Base-by-base conservation (phyloP, 805 yeast genomes). In the Zygotorulaspora florentina region DNA sequence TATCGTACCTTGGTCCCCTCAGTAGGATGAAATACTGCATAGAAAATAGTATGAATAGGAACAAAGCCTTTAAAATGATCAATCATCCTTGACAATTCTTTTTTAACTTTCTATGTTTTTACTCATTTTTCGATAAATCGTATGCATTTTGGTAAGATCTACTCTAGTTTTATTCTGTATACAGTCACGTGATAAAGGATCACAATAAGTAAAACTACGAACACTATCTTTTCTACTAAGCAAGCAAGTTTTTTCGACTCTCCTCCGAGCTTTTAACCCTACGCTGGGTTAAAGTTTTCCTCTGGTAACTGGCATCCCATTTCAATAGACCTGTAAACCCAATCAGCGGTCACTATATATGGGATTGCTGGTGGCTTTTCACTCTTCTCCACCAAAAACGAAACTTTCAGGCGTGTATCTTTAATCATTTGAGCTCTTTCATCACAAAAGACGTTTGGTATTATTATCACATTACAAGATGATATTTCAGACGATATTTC, bases 1-100 rank as follows among this genome's bases (percentile, higher is more conserved):
- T 85, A 86, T 4, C 86, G 76, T 5, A 91, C 90, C 66, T 89
- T 88, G 0, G 98, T 84, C 1, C 99, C 99, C 58, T 89, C 96
- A 0, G 93, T 86, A 0, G 97, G 97, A 58, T 93, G 97, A 66
- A 93, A 93, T 0, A 87, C 87, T 0, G 96, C 81, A 64, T 87
- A 93, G 64, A 93, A 90, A 37, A 89, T 72, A 1, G 96, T 93
- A 46, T 79, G 74, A 13, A 93, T 88, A n/a, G 95, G 96, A 6
- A 83, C 85, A 60, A 90, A 89, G 16, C 96, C 96, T 64, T 59
- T 61, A 36, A 63, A 64, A n/a, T 51, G 53, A 25, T 50, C 51
- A n/a, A 50, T 47, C 65, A 61, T 62, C 26, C 15, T 18, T 25
- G 13, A 18, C 34, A 12, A 13, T 29, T 29, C 33, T 4, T 29